A percentile compares a stretch with the other conserved stretches of the same genome.
These are phyloP conservation scores for Hyaloscypha finlandica DNA, from an alignment of 495 filamentous ascomycete genomes.

Conservation along the genomic window DNA sequence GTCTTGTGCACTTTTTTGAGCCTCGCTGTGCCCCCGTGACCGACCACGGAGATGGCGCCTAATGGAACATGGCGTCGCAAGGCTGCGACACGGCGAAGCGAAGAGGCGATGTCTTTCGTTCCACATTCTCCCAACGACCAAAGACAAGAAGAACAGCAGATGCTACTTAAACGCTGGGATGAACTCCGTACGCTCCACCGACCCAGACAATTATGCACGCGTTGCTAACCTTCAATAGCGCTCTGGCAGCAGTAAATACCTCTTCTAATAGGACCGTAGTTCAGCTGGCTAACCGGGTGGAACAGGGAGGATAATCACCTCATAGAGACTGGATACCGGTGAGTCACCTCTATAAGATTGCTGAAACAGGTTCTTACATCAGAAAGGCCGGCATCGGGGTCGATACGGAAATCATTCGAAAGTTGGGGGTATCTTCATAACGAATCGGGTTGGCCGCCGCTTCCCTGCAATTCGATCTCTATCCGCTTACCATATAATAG, in stretches of 20 bases:
- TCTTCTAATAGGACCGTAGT: neutral
- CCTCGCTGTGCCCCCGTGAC: constrained; percentile 1
- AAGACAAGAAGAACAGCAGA: neutral
- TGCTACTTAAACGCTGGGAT: constrained; percentile 3
- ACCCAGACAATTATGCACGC: neutral
- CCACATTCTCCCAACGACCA: constrained; percentile 3
- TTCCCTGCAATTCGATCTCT: constrained; percentile 35
- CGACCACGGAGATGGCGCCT: neutral
- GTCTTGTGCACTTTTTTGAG: neutral
- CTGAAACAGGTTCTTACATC: neutral
- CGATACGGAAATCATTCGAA: constrained; percentile 37
- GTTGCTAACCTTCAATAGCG: constrained; percentile 1
- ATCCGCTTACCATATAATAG: constrained; percentile 30
- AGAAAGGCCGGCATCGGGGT: constrained; percentile 26
- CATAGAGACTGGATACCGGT: constrained; percentile 25
- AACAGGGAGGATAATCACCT: constrained; percentile 22
- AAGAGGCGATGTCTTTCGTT: neutral
- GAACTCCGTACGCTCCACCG: neutral
- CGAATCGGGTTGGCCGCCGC: constrained; percentile 32
- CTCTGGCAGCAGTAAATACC: constrained; percentile 1
- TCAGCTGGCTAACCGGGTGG: constrained; percentile 1
- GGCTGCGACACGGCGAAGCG: neutral
- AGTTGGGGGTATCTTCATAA: constrained; percentile 50
- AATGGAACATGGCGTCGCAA: constrained; percentile 3
- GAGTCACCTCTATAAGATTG: neutral